Base-by-base conservation (phyloP, 1,139 yeast genomes). In the Taphrina wiesneri region DNA sequence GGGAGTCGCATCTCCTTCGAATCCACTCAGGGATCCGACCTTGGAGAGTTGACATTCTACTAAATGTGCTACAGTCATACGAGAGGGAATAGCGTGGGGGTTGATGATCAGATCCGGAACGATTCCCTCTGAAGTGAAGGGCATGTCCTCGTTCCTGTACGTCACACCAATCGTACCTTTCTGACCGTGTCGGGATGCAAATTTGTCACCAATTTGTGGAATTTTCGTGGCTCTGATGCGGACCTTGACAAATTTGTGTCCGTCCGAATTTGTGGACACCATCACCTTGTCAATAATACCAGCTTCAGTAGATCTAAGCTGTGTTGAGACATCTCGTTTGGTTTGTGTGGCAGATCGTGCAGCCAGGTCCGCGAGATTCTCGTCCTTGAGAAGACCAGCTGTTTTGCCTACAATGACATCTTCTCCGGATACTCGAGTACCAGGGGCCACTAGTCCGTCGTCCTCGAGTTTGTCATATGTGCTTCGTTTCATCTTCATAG, bases 91-190 rank as follows among this genome's bases (percentile, higher is more conserved):
- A 75, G 99, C 99, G 79, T 93, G 99, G 0, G 99, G 99, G 77
- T 93, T 93, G 77, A 93, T 93, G 74, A 93, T 90, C 76, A 93
- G 83, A 80, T 93, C 99, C 3, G 99, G 99, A 41, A 92, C 97
- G 75, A 92, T 79, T 76, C 99, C 99, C 78, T 93, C 95, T 1
- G 90, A 82, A n/a, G 96, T 87, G 77, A 95, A 93, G 36, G 99
- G 99, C 98, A 93, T 93, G 77, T 93, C 99, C 78, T 93, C 99
- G 77, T 93, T 95, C 76, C 98, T 86, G 76, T 93, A 95, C 0
- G 99, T 93, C 69, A 93, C 96, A 86, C 99, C 99, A 78, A 95
- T 92, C 30, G 99, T 95, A 87, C 99, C 99, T 81, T 93, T 93
- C 79, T 95, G 99, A 78, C 99, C 99, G 82, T 93, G 99, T 81